These are phyloP conservation scores for Venustampulla echinocandica DNA, from an alignment of 495 filamentous ascomycete genomes.

Conservation along the genomic window DNA sequence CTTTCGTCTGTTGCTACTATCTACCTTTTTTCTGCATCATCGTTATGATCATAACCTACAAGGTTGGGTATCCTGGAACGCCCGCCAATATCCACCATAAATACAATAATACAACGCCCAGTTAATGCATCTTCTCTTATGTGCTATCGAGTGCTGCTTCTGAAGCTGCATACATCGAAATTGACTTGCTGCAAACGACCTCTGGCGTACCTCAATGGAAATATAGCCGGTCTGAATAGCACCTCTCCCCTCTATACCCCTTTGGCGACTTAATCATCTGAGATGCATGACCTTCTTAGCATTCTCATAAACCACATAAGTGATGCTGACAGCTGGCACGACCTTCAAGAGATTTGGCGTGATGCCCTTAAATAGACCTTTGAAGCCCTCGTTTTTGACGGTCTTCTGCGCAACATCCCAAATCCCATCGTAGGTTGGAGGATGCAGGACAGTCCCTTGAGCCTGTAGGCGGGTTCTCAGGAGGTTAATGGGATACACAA, in stretches of 20 bases:
- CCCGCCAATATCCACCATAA: constrained; percentile 1
- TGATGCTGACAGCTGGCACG: constrained; percentile 91
- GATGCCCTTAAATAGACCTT: constrained; percentile 88
- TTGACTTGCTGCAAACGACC: neutral
- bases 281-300: constrained; percentile 51
- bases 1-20: too few species aligned
- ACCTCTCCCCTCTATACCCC: neutral
- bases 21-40: neutral
- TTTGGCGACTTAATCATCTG: neutral
- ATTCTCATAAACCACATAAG: constrained; percentile 97
- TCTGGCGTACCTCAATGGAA: neutral
- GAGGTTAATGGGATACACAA: constrained; percentile 93
- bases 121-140: constrained; percentile 2
- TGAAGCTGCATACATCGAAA: neutral
- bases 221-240: neutral
- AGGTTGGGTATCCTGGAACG: constrained; percentile 13
- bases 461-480: constrained; percentile 89
- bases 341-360: constrained; percentile 97
- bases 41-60: neutral
- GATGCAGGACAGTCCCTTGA: constrained; percentile 87
- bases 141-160: neutral
- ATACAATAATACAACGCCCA: constrained; percentile 3
- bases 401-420: constrained; percentile 79
- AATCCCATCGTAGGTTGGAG: constrained; percentile 81
- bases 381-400: constrained; percentile 68